These are phyloP conservation scores for Lodderomyces margitis DNA, from an alignment of 1,139 yeast species.

Conservation along the genomic window DNA sequence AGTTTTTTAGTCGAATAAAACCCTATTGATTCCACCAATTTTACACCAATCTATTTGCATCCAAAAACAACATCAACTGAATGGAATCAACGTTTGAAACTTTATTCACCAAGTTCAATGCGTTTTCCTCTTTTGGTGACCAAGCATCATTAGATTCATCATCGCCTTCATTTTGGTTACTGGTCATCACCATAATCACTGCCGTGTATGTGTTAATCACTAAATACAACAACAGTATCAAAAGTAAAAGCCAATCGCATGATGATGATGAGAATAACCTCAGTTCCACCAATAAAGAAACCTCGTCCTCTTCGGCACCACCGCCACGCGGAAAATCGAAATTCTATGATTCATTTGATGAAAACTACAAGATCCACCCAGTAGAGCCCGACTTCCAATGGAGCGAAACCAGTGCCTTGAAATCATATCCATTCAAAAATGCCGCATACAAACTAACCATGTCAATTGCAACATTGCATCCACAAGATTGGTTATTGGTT, in stretches of 20 bases:
- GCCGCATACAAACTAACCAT: slow-evolving; percentile 10
- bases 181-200: not conserved
- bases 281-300: not conserved
- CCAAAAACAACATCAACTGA: too few relatives aligned
- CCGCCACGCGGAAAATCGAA: not conserved
- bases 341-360: not conserved
- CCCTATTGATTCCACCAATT: too few relatives aligned
- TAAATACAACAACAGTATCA: not conserved
- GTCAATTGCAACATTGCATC: slow-evolving; percentile 54
- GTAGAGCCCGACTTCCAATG: slow-evolving; percentile 16
- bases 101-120: too few relatives aligned
- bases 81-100: too few relatives aligned
- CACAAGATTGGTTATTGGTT: slow-evolving; percentile 64
- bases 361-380: not conserved
- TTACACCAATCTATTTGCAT: too few relatives aligned
- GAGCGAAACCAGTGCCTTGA: slow-evolving; percentile 16
- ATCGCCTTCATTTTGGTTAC: not conserved
- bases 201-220: not conserved
- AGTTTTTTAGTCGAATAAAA: too few relatives aligned
- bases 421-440: slow-evolving; percentile 22
- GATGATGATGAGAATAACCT: not conserved
- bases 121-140: too few relatives aligned
- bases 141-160: too few relatives aligned
- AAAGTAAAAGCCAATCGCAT: too few relatives aligned
- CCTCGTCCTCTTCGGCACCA: too few relatives aligned